Evolutionary conservation across 345 rosid genomes (phyloP), one percentile per base, ranked within the genome.

Genomic region (Clarkia xantiana): DNA sequence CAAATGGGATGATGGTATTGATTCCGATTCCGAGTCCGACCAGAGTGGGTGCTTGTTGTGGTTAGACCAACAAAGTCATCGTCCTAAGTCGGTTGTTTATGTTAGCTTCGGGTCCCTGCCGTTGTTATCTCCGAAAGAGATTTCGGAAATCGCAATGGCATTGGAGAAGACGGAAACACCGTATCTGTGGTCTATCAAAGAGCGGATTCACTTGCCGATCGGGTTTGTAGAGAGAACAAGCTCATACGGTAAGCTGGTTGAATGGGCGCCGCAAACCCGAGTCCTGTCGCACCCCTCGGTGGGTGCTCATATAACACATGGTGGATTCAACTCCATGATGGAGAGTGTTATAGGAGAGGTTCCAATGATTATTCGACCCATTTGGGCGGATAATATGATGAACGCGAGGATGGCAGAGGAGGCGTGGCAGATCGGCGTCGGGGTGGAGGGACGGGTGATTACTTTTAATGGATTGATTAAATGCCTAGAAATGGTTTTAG

Each of bases 291-390:
- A 72, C 52, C 49, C 14, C 6, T 73, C 89, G 0, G 53, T 41
- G 9, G 63, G 71, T 8, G 72, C 63, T 40, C 72, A 63, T 43
- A 68, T 77, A 61, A 75, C 74, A 1, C 79, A 75, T 45, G 59
- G 77, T 42, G 86, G 88, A n/a, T 66, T 67, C 58, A 71, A 68
- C 65, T 80, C 77, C 0, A 66, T 76, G 62, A 16, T 63, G 6
- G 81, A 77, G 62, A 77, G 88, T 18, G 52, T 78, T 0, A 59
- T 69, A 0, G 66, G 71, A 13, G 77, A 64, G 12, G 80, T 84
- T 14, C 84, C 84, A 0, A 70, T 84, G 83, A 76, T 81, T 6
- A 65, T 79, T 55, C 58, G 78, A 41, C 79, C 89, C 0, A 14
- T 76, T 44, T 75, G 72, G 2, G 83, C 62, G 0, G 89, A 78